phyloP scores from a whole-genome alignment of 2,329 filamentous ascomycete genomes.

The Cytospora chrysosperma region DNA sequence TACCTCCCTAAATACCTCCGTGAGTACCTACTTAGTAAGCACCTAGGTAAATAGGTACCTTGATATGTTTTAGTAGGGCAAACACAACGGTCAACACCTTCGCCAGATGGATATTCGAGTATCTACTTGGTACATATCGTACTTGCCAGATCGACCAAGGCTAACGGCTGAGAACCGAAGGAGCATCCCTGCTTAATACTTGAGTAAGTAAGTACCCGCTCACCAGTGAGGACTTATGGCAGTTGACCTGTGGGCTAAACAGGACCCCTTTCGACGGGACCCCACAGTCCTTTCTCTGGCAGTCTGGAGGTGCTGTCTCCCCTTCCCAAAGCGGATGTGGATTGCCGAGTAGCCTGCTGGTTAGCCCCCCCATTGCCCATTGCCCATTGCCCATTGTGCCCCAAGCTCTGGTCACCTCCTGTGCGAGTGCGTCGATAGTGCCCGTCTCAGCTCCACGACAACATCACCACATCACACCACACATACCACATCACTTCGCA shows the following conservation, averaged over 20 bases:
- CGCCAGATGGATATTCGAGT: not conserved
- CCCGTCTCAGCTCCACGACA: not conserved
- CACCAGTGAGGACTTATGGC: not conserved
- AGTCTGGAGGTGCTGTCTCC: not conserved
- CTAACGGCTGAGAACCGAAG: not conserved
- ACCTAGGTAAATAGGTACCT: not conserved
- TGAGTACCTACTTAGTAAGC: too few relatives aligned
- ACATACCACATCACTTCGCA: not conserved
- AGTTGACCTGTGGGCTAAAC: not conserved
- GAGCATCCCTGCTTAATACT: not conserved
- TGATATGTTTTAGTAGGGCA: not conserved
- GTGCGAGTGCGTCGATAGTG: not conserved
- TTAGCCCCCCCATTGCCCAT: too few relatives aligned
- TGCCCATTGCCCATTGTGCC: not conserved
- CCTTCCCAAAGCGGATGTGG: not conserved
- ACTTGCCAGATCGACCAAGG: not conserved
- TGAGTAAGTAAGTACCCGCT: not conserved
- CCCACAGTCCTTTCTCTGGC: not conserved
- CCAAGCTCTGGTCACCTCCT: not conserved
- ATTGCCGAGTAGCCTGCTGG: not conserved
- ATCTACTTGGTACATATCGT: too few relatives aligned
- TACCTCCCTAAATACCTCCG: too few relatives aligned
- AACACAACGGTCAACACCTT: too few relatives aligned
- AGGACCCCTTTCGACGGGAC: not conserved
- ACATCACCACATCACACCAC: conserved; percentile 1